Conservation (phyloP, 139 green algal genomes). For the Chlamydomonas sphaeroides region DNA sequence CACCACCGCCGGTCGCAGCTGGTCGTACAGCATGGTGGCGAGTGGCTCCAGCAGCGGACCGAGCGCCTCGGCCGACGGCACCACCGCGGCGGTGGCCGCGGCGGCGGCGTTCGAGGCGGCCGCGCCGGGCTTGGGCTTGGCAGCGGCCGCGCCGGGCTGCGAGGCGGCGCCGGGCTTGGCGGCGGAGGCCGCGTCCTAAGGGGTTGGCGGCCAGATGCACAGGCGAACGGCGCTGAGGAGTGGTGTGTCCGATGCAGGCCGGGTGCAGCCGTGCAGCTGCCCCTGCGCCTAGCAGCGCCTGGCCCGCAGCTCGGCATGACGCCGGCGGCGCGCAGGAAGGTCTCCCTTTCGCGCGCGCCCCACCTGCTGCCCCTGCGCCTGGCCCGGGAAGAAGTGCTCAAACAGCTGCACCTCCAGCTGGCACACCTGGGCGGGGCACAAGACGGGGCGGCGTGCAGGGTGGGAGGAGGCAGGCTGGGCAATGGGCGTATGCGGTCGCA, state of each 20-base stretch:
- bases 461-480: too few species aligned
- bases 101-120: too few species aligned
- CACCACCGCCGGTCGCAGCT: constrained; percentile 81
- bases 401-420: constrained; percentile 89
- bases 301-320: too few species aligned
- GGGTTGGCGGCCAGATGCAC: too few species aligned
- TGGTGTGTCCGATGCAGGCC: too few species aligned
- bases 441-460: neutral
- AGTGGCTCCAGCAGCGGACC: constrained; percentile 84
- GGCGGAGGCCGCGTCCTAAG: too few species aligned
- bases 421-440: constrained; percentile 72
- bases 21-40: constrained; percentile 91
- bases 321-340: neutral
- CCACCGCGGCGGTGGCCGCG: constrained; percentile 6
- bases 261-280: too few species aligned
- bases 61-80: constrained; percentile 57
- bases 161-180: neutral
- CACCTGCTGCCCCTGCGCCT: constrained; percentile 10
- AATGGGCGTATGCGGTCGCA: too few species aligned
- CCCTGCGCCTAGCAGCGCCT: too few species aligned
- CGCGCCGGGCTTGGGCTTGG: neutral
- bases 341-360: neutral
- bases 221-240: too few species aligned
- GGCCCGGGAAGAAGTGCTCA: constrained; percentile 87
- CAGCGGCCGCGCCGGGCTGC: neutral